Evolutionary conservation across 306 rosid genomes (phyloP).

Genomic region (Medicago ruthenica): DNA sequence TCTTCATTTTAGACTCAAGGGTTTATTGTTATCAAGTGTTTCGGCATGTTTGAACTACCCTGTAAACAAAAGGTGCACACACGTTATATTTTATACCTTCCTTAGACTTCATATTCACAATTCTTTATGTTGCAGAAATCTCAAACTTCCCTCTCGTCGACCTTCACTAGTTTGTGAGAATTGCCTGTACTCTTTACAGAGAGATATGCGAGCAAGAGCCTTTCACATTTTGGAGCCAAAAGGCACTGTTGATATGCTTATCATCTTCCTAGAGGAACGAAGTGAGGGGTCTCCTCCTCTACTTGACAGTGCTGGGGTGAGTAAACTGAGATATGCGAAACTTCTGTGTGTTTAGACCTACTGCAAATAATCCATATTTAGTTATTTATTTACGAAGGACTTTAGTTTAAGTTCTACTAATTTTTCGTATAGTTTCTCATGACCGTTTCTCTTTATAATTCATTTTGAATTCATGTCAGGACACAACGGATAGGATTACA

Average conservation of each 20-base stretch:
- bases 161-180: slow-evolving; percentile 95
- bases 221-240: slow-evolving; percentile 93
- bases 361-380: background rate
- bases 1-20: background rate
- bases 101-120: slow-evolving; percentile 36
- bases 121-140: slow-evolving; percentile 64
- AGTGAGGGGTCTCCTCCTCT: slow-evolving; percentile 62
- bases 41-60: background rate
- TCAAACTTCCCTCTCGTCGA: slow-evolving; percentile 85
- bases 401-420: no score
- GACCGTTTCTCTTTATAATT: background rate
- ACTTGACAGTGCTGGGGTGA: slow-evolving; percentile 56
- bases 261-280: slow-evolving; percentile 86
- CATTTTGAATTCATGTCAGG: slow-evolving; percentile 41
- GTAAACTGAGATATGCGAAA: slow-evolving; percentile 3
- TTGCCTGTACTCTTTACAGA: slow-evolving; percentile 74
- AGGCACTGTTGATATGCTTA: slow-evolving; percentile 82
- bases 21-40: slow-evolving; percentile 28
- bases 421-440: no score
- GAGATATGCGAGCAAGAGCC: slow-evolving; percentile 84
- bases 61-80: background rate
- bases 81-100: slow-evolving; percentile 2
- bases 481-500: slow-evolving; percentile 52
- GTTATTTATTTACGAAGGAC: no score
- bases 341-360: background rate